Evolutionary conservation across 495 filamentous ascomycete species (phyloP).

Genomic region (Neurospora sp.): DNA sequence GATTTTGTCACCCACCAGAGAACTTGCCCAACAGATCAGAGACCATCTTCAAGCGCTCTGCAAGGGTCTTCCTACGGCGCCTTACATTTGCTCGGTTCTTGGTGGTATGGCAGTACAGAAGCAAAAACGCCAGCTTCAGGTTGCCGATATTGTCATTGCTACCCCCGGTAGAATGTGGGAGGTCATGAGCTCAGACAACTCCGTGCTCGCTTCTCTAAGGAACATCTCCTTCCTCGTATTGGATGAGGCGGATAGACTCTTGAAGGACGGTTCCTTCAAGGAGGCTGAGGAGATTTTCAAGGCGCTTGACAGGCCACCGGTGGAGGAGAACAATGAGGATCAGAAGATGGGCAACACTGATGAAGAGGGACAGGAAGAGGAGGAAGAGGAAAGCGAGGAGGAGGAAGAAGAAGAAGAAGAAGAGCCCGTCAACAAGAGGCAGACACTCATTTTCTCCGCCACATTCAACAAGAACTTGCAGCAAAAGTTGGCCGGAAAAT

Average conservation of each 20-base stretch:
- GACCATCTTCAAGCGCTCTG: constrained; percentile 70
- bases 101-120: constrained; percentile 89
- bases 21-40: constrained; percentile 82
- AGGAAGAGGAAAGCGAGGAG: constrained; percentile 18
- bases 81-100: constrained; percentile 69
- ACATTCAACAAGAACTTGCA: constrained; percentile 88
- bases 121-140: constrained; percentile 67
- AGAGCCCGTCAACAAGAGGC: constrained; percentile 37
- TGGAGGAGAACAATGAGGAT: constrained; percentile 1
- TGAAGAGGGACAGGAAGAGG: constrained; percentile 30
- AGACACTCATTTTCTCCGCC: constrained; percentile 93
- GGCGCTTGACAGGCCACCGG: constrained; percentile 48
- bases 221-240: constrained; percentile 73
- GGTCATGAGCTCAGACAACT: constrained; percentile 54
- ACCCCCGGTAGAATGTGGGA: constrained; percentile 95
- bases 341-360: constrained; percentile 27
- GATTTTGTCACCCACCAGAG: constrained; percentile 85
- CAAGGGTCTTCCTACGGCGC: constrained; percentile 47
- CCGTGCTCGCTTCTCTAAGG: constrained; percentile 51
- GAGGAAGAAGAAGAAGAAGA: constrained; percentile 19
- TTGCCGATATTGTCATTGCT: constrained; percentile 79
- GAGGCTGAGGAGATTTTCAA: constrained; percentile 79
- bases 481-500: constrained; percentile 76
- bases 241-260: constrained; percentile 86
- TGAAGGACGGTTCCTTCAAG: constrained; percentile 91